A percentile compares a stretch with the other conserved stretches of the same genome.
phyloP scores from a whole-genome alignment of 805 yeast genomes.

The Yarrowia porcina region DNA sequence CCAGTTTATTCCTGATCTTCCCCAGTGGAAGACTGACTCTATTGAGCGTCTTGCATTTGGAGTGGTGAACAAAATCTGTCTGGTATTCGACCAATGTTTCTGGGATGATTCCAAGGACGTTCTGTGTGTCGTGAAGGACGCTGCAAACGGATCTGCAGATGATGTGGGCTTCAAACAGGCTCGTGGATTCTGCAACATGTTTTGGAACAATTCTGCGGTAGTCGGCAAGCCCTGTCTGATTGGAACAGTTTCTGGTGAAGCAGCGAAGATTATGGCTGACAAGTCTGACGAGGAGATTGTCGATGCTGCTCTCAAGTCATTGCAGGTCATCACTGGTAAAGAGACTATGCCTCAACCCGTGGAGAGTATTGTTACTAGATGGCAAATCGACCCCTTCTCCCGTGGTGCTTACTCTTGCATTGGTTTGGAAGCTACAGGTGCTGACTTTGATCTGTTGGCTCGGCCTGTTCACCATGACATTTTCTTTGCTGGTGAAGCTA shows the following conservation, averaged over 20 bases:
- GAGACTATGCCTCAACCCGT: conserved; percentile 33
- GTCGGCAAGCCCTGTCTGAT: conserved; percentile 42
- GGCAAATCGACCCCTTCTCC: conserved; percentile 78
- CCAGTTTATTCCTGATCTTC: conserved; percentile 44
- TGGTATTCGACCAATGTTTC: conserved; percentile 40
- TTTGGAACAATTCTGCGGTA: conserved; percentile 40
- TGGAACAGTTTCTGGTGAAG: conserved; percentile 41
- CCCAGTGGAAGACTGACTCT: conserved; percentile 42
- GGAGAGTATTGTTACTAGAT: conserved; percentile 52
- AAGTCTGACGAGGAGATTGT: conserved; percentile 39
- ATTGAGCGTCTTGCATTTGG: conserved; percentile 43
- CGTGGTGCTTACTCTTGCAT: conserved; percentile 69
- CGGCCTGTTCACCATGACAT: conserved; percentile 40
- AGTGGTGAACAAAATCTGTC: conserved; percentile 41
- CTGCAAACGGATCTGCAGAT: conserved; percentile 29
- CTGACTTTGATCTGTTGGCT: conserved; percentile 43
- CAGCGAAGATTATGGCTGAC: conserved; percentile 38
- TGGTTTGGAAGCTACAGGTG: conserved; percentile 44
- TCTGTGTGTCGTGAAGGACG: conserved; percentile 36
- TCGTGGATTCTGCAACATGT: conserved; percentile 42
- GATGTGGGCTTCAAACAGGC: conserved; percentile 32
- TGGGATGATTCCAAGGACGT: conserved; percentile 41
- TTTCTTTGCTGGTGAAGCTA: conserved; percentile 47
- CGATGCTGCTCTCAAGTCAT: conserved; percentile 36
- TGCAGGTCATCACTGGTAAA: conserved; percentile 34